These are phyloP conservation scores for Cutaneotrichosporon spelunceum DNA, from an alignment of 1,284 basidiomycete species.

Conservation along the genomic window DNA sequence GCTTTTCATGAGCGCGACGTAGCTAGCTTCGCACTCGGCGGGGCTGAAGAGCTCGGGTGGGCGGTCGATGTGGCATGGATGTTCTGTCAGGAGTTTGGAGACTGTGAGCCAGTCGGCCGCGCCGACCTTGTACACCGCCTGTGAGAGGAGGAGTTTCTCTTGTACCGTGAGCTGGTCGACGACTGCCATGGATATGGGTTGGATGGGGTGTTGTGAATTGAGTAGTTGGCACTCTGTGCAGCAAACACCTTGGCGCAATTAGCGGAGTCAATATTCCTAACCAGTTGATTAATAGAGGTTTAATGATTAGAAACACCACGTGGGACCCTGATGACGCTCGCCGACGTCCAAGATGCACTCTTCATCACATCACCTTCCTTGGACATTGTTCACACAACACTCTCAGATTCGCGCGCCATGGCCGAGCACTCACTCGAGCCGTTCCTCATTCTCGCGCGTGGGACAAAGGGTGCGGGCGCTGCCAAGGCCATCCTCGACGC, in stretches of 20 bases:
- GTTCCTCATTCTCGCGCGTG: constrained; percentile 82
- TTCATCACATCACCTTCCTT: neutral
- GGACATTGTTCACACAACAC: neutral
- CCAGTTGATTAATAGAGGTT: neutral
- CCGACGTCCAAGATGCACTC: too few relatives aligned
- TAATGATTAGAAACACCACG: neutral
- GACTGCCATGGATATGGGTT: neutral
- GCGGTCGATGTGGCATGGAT: constrained; percentile 54
- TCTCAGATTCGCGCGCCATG: constrained; percentile 21
- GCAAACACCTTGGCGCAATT: neutral
- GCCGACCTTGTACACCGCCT: constrained; percentile 81
- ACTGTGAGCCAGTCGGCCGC: constrained; percentile 67
- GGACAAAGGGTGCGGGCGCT: constrained; percentile 82
- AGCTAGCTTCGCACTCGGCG: constrained; percentile 64
- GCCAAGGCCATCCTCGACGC: constrained; percentile 83
- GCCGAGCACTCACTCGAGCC: constrained; percentile 61
- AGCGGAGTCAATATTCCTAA: neutral
- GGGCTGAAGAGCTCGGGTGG: constrained; percentile 66
- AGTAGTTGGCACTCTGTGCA: neutral
- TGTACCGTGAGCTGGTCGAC: constrained; percentile 38
- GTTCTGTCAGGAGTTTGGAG: constrained; percentile 61
- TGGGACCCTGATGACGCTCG: constrained; percentile 1
- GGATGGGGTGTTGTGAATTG: neutral
- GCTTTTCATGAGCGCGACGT: constrained; percentile 64
- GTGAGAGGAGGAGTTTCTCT: constrained; percentile 67